Percentiles rank a stretch among this genome's conserved stretches.
These are phyloP conservation scores for Fusarium sp. DNA, from an alignment of 2,329 filamentous ascomycete species.

Conservation along the genomic window DNA sequence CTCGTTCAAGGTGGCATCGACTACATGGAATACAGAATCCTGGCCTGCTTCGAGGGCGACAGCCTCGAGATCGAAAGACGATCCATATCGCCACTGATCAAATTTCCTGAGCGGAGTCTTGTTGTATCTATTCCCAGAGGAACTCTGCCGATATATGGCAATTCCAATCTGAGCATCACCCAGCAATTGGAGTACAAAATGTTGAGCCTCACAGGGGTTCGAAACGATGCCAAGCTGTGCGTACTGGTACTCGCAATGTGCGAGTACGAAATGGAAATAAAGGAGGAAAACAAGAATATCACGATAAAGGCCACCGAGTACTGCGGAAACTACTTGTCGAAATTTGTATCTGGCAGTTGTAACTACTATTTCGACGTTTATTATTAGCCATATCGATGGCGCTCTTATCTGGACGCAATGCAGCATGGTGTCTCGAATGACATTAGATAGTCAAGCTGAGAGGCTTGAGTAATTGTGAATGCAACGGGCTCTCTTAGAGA, in stretches of 20 bases:
- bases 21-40: neutral
- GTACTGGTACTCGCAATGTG: neutral
- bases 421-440: neutral
- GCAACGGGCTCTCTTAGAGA: neutral
- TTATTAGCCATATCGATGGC: neutral
- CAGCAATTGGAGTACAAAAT: neutral
- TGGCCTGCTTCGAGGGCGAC: neutral
- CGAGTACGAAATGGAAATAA: neutral
- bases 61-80: neutral
- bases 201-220: neutral
- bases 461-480: neutral
- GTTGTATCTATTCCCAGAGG: neutral
- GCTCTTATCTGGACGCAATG: neutral
- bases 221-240: neutral
- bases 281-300: neutral
- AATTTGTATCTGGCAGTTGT: neutral
- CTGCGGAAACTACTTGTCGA: neutral
- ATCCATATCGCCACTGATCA: neutral
- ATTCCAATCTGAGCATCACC: neutral
- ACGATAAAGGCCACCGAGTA: fast-evolving
- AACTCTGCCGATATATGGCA: neutral
- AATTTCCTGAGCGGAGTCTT: fast-evolving
- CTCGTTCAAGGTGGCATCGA: neutral
- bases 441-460: neutral
- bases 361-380: neutral